Evolutionary conservation across 371 early-diverging fungal genomes (phyloP), one percentile per base, ranked within the genome.

Genomic region (Nosema muscidifuracis): DNA sequence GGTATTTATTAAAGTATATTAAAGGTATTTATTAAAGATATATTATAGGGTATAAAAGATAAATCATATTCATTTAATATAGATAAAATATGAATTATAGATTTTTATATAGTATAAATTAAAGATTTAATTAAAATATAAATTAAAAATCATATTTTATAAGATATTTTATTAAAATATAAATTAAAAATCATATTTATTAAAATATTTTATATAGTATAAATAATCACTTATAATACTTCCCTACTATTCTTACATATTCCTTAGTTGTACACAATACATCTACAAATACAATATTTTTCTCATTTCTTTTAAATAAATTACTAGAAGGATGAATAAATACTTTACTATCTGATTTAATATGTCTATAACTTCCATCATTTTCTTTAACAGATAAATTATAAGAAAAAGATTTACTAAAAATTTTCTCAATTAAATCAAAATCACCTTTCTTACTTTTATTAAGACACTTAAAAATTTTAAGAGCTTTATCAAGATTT

Each of bases 221-320:
- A n/a, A n/a, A n/a, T n/a, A n/a, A n/a, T 18, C 51, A 20, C 12
- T 28, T 30, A 13, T 61, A 68, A 65, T 71, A 80, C 42, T 38
- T 67, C 13, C 74, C 69, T n/a, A 77, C 76, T 22, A 80, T 71
- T 31, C 74, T 50, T 42, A 68, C 74, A 57, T 80, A 80, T 24
- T 40, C 55, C 57, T 71, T 80, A n/a, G 67, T 60, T 4, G 74
- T 73, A 42, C 67, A 65, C 40, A 75, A 71, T 16, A 71, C 38
- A 64, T 77, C 74, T 12, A 77, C 75, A 75, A 68, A 65, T 20
- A 77, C 78, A 56, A 80, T 66, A 20, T 74, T 71, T 60, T 73
- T 67, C 28, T 65, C 58, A 26, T 67, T 71, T 42, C 51, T 75
- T 36, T 71, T 80, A 56, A 74, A 80, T 66, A 74, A 80, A 13